A percentile compares a stretch with the other conserved stretches of the same genome.
Evolutionary conservation across 306 rosid species (phyloP).

Genomic region (Trichosanthes truncata): DNA sequence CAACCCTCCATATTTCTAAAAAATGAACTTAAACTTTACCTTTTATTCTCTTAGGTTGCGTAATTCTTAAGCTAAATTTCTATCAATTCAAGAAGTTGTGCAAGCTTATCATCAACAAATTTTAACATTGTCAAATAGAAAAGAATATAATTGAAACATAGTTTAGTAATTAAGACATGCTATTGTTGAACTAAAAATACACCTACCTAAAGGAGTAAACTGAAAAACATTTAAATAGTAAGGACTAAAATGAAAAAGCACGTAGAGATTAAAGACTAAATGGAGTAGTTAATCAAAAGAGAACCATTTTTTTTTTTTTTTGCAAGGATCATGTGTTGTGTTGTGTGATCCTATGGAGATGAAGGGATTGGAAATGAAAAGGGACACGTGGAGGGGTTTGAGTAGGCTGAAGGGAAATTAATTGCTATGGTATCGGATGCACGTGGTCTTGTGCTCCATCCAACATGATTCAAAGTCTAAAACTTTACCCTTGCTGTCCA

Average conservation of each 20-base stretch:
- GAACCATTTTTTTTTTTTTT: no score
- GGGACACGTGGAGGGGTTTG: background rate
- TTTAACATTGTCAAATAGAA: no score
- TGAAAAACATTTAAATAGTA: no score
- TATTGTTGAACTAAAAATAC: no score
- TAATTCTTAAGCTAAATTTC: no score
- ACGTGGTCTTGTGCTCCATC: conserved; percentile 33
- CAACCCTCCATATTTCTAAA: background rate
- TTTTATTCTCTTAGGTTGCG: no score
- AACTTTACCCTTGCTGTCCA: conserved; percentile 4
- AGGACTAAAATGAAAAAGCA: background rate
- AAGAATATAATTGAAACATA: no score
- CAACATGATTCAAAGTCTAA: background rate
- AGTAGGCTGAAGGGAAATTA: background rate
- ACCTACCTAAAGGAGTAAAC: no score
- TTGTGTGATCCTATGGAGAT: background rate
- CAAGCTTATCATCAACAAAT: no score
- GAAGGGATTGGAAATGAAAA: background rate
- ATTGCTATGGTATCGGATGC: conserved; percentile 15
- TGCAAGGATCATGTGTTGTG: background rate
- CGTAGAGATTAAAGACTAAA: background rate
- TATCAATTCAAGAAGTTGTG: no score
- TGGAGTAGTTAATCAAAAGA: no score
- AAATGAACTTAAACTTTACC: background rate
- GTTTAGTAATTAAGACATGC: no score